phyloP scores from a whole-genome alignment of 805 yeast genomes.

The Candida silvicultrix region DNA sequence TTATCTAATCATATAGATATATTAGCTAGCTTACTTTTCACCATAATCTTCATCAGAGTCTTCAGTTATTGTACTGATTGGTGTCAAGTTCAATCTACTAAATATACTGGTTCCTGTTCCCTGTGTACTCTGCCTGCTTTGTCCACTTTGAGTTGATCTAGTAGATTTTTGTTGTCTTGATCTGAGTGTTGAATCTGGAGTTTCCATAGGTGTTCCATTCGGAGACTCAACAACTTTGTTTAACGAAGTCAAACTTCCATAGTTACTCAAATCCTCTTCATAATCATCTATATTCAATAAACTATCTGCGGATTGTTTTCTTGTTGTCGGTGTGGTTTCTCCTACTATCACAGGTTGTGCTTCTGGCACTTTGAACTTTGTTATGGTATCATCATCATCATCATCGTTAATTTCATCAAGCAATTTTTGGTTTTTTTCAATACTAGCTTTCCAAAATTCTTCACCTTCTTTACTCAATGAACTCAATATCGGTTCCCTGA shows the following conservation, averaged over 20 bases:
- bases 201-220: background rate
- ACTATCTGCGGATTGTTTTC: background rate
- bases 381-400: background rate
- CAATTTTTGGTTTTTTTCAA: too few relatives aligned
- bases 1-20: too few relatives aligned
- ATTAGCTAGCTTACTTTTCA: background rate
- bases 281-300: background rate
- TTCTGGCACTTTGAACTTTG: too few relatives aligned
- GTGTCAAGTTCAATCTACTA: background rate
- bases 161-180: background rate
- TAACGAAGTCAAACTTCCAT: background rate
- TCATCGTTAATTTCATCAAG: background rate
- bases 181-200: background rate
- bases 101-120: background rate
- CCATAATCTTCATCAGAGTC: background rate
- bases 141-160: background rate
- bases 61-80: background rate
- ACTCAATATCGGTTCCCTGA: background rate
- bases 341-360: too few relatives aligned
- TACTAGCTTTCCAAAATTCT: background rate
- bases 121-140: too few relatives aligned
- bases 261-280: background rate
- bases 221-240: background rate
- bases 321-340: too few relatives aligned
- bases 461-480: background rate